A percentile compares a stretch with the other conserved stretches of the same genome.
phyloP scores from a whole-genome alignment of 768 basidiomycete species.

The Calocera viscosa region DNA sequence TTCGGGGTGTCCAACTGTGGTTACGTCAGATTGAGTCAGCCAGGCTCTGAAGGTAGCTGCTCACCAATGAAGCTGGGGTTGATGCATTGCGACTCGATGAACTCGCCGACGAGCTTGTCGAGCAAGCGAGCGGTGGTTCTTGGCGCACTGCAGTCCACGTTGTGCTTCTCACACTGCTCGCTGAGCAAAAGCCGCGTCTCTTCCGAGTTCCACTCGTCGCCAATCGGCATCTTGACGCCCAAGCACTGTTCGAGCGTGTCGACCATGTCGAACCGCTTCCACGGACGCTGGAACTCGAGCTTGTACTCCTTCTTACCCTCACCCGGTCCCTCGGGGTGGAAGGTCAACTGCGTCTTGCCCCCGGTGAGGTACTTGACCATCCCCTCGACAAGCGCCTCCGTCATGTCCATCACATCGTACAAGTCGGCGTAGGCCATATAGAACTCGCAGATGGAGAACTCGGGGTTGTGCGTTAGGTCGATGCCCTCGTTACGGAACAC shows the following conservation, averaged over 20 bases:
- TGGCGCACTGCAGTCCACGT: slow-evolving; percentile 92
- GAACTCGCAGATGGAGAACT: slow-evolving; percentile 99
- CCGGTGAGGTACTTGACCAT: slow-evolving; percentile 77
- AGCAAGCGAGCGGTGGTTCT: slow-evolving; percentile 88
- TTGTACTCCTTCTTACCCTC: slow-evolving; percentile 42
- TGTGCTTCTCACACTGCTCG: slow-evolving; percentile 80
- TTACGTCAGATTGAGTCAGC: neutral
- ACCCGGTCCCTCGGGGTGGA: slow-evolving; percentile 90
- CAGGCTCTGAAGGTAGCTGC: slow-evolving; percentile 16
- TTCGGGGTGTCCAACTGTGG: slow-evolving; percentile 86
- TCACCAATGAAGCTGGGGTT: slow-evolving; percentile 89
- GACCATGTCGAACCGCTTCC: slow-evolving; percentile 99
- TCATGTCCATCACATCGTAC: slow-evolving; percentile 97
- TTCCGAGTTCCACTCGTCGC: slow-evolving; percentile 73
- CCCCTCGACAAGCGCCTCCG: slow-evolving; percentile 79
- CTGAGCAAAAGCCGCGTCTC: slow-evolving; percentile 82
- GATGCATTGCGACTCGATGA: slow-evolving; percentile 91
- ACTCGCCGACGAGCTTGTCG: slow-evolving; percentile 99
- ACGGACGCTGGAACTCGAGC: slow-evolving; percentile 83
- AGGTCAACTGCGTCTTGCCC: slow-evolving; percentile 65
- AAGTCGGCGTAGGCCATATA: slow-evolving; percentile 99
- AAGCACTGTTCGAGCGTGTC: slow-evolving; percentile 89
- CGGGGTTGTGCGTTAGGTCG: slow-evolving; percentile 97
- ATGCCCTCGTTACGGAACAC: slow-evolving; percentile 98
- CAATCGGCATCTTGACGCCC: slow-evolving; percentile 81